Percentiles rank a stretch among this genome's conserved stretches.
These are phyloP conservation scores for Chrysanthemum lavandulifolium DNA, from an alignment of 129 eudicot genomes.

Conservation along the genomic window DNA sequence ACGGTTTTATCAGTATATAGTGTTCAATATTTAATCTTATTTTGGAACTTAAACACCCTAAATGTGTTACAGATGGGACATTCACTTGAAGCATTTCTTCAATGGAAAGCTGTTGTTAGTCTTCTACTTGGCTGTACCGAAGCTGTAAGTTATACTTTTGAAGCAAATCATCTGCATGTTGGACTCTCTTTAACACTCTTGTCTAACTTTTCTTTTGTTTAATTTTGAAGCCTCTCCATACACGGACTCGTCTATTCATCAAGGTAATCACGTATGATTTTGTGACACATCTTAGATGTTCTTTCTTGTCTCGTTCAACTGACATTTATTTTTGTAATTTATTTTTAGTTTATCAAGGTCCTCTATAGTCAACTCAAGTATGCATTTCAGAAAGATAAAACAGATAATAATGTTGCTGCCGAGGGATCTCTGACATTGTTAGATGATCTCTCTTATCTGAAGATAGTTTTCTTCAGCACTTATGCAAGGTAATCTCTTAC, in stretches of 20 bases:
- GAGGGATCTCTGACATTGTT: conserved; percentile 53
- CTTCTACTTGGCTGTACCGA: conserved; percentile 81
- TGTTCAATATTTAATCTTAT: neutral
- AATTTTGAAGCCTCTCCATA: conserved; percentile 70
- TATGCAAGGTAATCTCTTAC: conserved; percentile 68
- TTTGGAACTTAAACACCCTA: neutral
- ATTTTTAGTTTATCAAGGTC: conserved; percentile 63
- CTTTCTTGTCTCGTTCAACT: conserved; percentile 12
- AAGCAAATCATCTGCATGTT: neutral
- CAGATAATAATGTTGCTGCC: conserved; percentile 32
- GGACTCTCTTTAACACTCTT: conserved; percentile 8
- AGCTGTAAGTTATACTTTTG: conserved; percentile 58
- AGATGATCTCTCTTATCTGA: conserved; percentile 78
- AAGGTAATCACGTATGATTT: conserved; percentile 53
- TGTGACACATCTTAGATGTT: neutral
- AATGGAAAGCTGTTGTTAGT: conserved; percentile 78
- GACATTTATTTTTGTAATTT: conserved; percentile 18
- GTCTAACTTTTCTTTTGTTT: neutral
- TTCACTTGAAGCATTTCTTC: conserved; percentile 86
- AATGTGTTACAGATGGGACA: conserved; percentile 83
- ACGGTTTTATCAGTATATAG: conserved; percentile 13
- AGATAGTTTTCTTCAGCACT: conserved; percentile 83
- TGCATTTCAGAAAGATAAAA: conserved; percentile 65
- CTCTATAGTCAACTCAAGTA: conserved; percentile 73
- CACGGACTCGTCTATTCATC: conserved; percentile 77